phyloP scores from a whole-genome alignment of 768 basidiomycete genomes.

The Termitomyces sp. region DNA sequence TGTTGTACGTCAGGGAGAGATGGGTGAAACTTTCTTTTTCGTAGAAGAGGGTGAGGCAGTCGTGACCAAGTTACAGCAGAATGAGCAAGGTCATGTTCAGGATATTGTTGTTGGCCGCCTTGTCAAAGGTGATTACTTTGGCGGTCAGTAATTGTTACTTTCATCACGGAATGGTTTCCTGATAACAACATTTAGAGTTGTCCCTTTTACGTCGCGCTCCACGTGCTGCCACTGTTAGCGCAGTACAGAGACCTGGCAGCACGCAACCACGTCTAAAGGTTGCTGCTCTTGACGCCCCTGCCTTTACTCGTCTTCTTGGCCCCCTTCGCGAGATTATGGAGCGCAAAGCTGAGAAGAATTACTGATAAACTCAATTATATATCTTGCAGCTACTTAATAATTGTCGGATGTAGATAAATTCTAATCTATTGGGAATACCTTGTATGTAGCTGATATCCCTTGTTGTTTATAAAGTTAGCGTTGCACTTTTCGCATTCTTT shows the following conservation, averaged over 20 bases:
- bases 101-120: slow-evolving; percentile 74
- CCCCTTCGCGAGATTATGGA: slow-evolving; percentile 93
- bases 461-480: not conserved
- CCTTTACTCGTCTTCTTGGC: slow-evolving; percentile 92
- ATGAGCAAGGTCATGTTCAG: slow-evolving; percentile 52
- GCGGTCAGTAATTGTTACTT: slow-evolving; percentile 54
- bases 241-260: slow-evolving; percentile 47
- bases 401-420: slow-evolving; percentile 6
- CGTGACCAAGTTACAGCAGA: slow-evolving; percentile 72
- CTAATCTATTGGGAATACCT: slow-evolving; percentile 11
- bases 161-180: not conserved
- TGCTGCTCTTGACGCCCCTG: slow-evolving; percentile 87
- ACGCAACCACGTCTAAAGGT: slow-evolving; percentile 75
- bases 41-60: slow-evolving; percentile 92
- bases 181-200: slow-evolving; percentile 56
- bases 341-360: slow-evolving; percentile 77
- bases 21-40: slow-evolving; percentile 97
- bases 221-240: slow-evolving; percentile 95
- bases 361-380: too few relatives aligned
- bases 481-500: not conserved
- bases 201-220: slow-evolving; percentile 86
- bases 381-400: too few relatives aligned
- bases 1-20: slow-evolving; percentile 90
- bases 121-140: slow-evolving; percentile 95
- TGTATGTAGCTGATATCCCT: slow-evolving; percentile 10